Percentiles rank a stretch among this genome's conserved stretches.
These are phyloP conservation scores for Nakaseomyces nivariensis DNA, from an alignment of 1,139 yeast species.

Conservation along the genomic window DNA sequence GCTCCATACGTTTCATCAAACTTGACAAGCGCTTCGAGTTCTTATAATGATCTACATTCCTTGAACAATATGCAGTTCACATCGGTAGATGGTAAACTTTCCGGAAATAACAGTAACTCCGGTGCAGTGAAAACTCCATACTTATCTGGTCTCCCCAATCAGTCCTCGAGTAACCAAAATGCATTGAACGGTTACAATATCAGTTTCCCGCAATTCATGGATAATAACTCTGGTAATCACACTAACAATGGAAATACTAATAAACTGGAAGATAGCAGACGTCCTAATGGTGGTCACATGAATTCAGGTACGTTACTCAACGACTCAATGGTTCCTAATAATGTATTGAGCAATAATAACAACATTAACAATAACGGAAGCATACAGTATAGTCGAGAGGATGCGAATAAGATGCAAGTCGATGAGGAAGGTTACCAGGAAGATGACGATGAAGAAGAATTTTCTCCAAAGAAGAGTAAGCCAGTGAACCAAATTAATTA, in stretches of 20 bases:
- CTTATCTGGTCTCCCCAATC: neutral
- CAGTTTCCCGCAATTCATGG: neutral
- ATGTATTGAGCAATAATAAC: neutral
- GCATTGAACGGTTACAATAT: neutral
- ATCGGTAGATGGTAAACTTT: neutral
- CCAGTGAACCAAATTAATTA: slow-evolving; percentile 2
- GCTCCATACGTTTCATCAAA: neutral
- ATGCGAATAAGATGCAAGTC: neutral
- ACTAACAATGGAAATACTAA: neutral
- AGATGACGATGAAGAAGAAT: slow-evolving; percentile 22
- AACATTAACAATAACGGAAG: neutral
- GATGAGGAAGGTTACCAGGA: slow-evolving; percentile 27
- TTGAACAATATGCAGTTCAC: slow-evolving; percentile 2
- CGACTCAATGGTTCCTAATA: neutral
- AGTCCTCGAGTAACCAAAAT: neutral
- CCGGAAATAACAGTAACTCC: neutral
- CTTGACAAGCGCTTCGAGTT: slow-evolving; percentile 4
- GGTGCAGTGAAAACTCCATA: neutral
- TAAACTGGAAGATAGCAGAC: neutral
- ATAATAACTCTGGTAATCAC: neutral
- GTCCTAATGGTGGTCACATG: neutral
- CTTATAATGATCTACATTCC: slow-evolving; percentile 3
- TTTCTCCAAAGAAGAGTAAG: neutral
- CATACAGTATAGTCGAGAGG: neutral
- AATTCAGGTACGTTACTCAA: neutral